Percentiles rank a stretch among this genome's conserved stretches.
phyloP scores from a whole-genome alignment of 148 eudicot species.

The Arctostaphylos glauca region DNA sequence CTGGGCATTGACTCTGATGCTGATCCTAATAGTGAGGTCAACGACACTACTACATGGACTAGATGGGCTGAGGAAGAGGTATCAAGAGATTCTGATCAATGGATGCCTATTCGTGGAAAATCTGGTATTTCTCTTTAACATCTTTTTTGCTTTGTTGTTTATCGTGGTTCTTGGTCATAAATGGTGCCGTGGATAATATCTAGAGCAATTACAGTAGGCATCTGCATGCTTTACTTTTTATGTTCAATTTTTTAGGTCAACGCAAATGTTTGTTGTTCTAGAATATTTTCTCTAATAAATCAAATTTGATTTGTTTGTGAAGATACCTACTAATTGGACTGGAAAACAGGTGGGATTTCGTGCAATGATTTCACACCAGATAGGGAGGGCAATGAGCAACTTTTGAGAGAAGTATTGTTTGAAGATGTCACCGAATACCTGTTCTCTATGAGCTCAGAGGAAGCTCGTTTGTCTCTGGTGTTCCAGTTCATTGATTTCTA shows the following conservation, averaged over 20 bases:
- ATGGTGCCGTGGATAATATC: slow-evolving; percentile 15
- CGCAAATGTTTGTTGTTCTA: background rate
- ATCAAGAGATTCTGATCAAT: slow-evolving; percentile 64
- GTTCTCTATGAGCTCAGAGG: slow-evolving; percentile 68
- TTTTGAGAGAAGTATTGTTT: slow-evolving; percentile 64
- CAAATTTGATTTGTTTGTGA: background rate
- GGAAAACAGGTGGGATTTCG: slow-evolving; percentile 34
- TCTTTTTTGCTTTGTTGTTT: background rate
- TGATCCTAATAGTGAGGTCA: slow-evolving; percentile 62
- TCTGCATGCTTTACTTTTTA: background rate
- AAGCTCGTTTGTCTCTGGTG: slow-evolving; percentile 72
- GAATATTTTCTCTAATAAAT: background rate
- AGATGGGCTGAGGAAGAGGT: slow-evolving; percentile 86
- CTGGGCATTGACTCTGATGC: slow-evolving; percentile 77
- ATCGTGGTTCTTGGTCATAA: slow-evolving; percentile 6
- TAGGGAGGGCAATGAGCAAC: slow-evolving; percentile 65
- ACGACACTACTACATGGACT: slow-evolving; percentile 66
- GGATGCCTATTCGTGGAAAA: slow-evolving; percentile 76
- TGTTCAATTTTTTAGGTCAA: background rate
- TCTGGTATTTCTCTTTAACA: slow-evolving; percentile 38
- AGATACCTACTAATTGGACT: background rate
- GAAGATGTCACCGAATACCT: slow-evolving; percentile 80
- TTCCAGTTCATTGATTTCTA: slow-evolving; percentile 83
- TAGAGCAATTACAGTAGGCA: background rate
- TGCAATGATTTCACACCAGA: slow-evolving; percentile 36